phyloP scores from a whole-genome alignment of 2,329 filamentous ascomycete genomes.

The Colletotrichum cordylinicola region DNA sequence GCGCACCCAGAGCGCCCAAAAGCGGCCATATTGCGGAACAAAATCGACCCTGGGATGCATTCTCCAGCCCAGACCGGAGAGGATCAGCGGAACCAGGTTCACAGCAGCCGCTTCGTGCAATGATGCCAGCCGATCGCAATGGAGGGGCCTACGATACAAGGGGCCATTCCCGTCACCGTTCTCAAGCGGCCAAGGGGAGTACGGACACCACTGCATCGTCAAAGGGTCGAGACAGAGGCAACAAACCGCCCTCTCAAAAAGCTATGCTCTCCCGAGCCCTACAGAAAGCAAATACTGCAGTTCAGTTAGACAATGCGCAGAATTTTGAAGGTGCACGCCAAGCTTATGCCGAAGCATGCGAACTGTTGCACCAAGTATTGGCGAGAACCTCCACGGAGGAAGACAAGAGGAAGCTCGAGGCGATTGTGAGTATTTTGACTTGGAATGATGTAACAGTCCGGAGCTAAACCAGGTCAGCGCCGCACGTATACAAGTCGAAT shows the following conservation, averaged over 20 bases:
- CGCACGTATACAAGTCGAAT: constrained; percentile 91
- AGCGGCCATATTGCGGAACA: neutral
- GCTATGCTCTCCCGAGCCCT: constrained; percentile 95
- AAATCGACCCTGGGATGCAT: constrained; percentile 15
- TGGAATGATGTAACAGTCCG: neutral
- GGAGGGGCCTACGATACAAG: constrained; percentile 29
- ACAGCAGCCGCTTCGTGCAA: neutral
- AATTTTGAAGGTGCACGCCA: constrained; percentile 92
- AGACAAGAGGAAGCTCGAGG: constrained; percentile 88
- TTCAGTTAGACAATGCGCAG: constrained; percentile 93
- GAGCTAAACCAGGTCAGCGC: constrained; percentile 59
- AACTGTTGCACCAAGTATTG: constrained; percentile 87
- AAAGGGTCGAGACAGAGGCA: constrained; percentile 36
- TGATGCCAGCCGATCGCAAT: constrained; percentile 36
- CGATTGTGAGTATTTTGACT: constrained; percentile 72
- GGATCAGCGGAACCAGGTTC: constrained; percentile 6
- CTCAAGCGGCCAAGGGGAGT: constrained; percentile 50
- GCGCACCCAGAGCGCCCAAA: neutral
- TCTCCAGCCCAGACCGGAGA: constrained; percentile 1
- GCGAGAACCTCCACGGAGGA: constrained; percentile 82
- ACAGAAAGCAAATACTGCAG: constrained; percentile 94
- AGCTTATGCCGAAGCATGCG: constrained; percentile 90
- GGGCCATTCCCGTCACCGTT: constrained; percentile 52
- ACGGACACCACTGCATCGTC: constrained; percentile 44
- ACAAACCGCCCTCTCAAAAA: constrained; percentile 76